Evolutionary conservation across 208 protist genomes (phyloP).

Genomic region (Trypanosoma vivax): DNA sequence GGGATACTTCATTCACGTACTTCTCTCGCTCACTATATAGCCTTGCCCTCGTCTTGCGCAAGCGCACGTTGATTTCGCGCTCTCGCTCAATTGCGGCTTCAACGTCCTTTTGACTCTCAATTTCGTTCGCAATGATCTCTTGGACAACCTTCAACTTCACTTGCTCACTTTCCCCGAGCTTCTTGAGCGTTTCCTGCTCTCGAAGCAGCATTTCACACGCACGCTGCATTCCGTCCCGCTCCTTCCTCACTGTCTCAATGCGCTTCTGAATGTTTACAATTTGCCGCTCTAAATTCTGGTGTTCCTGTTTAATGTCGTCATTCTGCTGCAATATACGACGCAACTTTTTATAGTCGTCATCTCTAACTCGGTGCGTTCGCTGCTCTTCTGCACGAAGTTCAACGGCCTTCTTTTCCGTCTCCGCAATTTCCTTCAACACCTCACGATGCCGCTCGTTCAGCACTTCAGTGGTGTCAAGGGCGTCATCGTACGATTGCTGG

Average conservation of each 20-base stretch:
- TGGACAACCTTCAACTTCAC: slow-evolving; percentile 58
- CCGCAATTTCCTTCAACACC: slow-evolving; percentile 56
- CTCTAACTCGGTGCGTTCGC: slow-evolving; percentile 58
- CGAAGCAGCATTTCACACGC: slow-evolving; percentile 51
- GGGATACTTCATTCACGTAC: slow-evolving; percentile 80
- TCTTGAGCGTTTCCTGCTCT: slow-evolving; percentile 67
- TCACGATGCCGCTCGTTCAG: slow-evolving; percentile 79
- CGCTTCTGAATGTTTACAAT: slow-evolving; percentile 57
- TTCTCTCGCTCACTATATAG: slow-evolving; percentile 92
- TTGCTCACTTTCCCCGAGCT: slow-evolving; percentile 56
- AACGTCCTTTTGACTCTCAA: slow-evolving; percentile 68
- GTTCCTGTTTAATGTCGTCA: slow-evolving; percentile 68
- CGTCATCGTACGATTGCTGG: slow-evolving; percentile 88
- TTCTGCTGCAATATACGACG: slow-evolving; percentile 78
- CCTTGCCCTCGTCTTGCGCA: slow-evolving; percentile 48
- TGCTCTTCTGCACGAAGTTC: slow-evolving; percentile 47
- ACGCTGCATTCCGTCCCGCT: slow-evolving; percentile 55
- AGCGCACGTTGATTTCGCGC: slow-evolving; percentile 43
- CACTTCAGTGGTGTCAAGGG: slow-evolving; percentile 81
- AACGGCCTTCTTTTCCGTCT: slow-evolving; percentile 66
- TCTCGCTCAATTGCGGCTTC: slow-evolving; percentile 87
- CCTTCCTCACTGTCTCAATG: slow-evolving; percentile 43
- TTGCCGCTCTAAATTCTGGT: slow-evolving; percentile 74
- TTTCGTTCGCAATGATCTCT: slow-evolving; percentile 74
- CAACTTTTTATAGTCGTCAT: slow-evolving; percentile 74